Evolutionary conservation across 495 filamentous ascomycete species (phyloP).

Genomic region (Tuber indicum): DNA sequence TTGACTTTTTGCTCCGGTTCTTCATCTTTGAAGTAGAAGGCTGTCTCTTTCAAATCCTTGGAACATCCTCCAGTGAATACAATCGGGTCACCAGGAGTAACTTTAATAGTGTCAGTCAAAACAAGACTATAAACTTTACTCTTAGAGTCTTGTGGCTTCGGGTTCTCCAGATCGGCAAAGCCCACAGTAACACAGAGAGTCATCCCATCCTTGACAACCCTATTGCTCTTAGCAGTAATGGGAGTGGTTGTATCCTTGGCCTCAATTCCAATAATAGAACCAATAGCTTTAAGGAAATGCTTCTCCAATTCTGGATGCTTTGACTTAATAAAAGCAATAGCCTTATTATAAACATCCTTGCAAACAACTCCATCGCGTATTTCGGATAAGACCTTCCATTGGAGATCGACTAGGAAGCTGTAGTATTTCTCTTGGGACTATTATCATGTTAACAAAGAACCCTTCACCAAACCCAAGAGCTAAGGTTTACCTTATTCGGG

Average conservation of each 20-base stretch:
- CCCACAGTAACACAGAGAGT: slow-evolving; percentile 83
- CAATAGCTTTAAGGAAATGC: slow-evolving; percentile 84
- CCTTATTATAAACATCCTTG: slow-evolving; percentile 90
- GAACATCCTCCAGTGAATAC: slow-evolving; percentile 91
- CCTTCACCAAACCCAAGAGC: neutral
- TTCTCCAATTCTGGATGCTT: slow-evolving; percentile 93
- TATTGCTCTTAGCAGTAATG: slow-evolving; percentile 74
- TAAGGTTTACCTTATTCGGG: slow-evolving; percentile 61
- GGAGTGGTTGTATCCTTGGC: slow-evolving; percentile 71
- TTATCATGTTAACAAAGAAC: slow-evolving; percentile 5
- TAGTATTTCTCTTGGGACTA: slow-evolving; percentile 81
- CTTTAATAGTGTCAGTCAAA: slow-evolving; percentile 87
- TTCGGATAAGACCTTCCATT: slow-evolving; percentile 79
- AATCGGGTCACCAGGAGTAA: slow-evolving; percentile 64
- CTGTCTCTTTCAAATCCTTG: slow-evolving; percentile 80
- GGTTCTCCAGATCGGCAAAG: slow-evolving; percentile 78
- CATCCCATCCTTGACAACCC: slow-evolving; percentile 89
- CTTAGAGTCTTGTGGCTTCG: slow-evolving; percentile 73
- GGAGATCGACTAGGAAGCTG: slow-evolving; percentile 77
- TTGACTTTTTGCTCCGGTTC: slow-evolving; percentile 68
- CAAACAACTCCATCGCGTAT: slow-evolving; percentile 77
- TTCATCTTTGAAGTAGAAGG: slow-evolving; percentile 95
- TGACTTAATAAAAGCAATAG: slow-evolving; percentile 63
- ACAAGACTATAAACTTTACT: slow-evolving; percentile 81
- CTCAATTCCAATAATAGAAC: slow-evolving; percentile 88